Conservation (phyloP, 164 flowering plant species). For the Stephania yunnanensis region DNA sequence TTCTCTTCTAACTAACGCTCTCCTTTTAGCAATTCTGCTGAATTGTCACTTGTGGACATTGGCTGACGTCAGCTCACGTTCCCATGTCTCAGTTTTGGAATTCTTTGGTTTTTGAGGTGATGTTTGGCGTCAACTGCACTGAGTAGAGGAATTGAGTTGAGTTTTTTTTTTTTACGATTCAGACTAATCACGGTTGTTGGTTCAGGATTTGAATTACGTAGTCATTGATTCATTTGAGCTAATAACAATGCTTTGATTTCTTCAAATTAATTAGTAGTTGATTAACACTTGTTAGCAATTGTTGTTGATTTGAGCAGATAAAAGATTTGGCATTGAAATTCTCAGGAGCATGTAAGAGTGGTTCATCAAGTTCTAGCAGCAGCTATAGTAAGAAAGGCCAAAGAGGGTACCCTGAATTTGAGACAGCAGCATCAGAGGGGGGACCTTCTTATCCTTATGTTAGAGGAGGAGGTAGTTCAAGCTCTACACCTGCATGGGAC, state of each 20-base stretch:
- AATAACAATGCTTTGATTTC: background rate
- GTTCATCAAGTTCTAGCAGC: slow-evolving; percentile 24
- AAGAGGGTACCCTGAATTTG: slow-evolving; percentile 63
- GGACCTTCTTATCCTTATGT: slow-evolving; percentile 54
- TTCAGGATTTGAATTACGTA: background rate
- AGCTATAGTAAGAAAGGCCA: slow-evolving; percentile 43
- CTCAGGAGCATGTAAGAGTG: slow-evolving; percentile 71
- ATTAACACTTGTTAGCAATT: background rate
- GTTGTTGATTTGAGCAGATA: slow-evolving; percentile 44
- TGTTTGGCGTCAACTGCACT: too few species aligned
- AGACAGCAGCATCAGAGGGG: slow-evolving; percentile 72
- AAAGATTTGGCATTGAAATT: slow-evolving; percentile 95
- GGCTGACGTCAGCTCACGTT: background rate
- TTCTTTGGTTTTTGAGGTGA: too few species aligned
- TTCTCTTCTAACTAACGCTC: background rate
- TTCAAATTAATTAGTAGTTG: too few species aligned
- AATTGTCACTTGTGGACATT: background rate
- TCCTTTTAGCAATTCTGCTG: slow-evolving; percentile 1
- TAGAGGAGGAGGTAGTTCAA: slow-evolving; percentile 62
- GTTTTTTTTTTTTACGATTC: too few species aligned
- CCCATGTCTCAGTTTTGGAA: too few species aligned
- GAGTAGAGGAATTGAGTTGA: too few species aligned
- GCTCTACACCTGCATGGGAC: slow-evolving; percentile 93
- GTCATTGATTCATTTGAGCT: background rate
- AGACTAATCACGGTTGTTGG: too few species aligned